These are phyloP conservation scores for Collybia sordida DNA, from an alignment of 768 basidiomycete species.

Conservation along the genomic window DNA sequence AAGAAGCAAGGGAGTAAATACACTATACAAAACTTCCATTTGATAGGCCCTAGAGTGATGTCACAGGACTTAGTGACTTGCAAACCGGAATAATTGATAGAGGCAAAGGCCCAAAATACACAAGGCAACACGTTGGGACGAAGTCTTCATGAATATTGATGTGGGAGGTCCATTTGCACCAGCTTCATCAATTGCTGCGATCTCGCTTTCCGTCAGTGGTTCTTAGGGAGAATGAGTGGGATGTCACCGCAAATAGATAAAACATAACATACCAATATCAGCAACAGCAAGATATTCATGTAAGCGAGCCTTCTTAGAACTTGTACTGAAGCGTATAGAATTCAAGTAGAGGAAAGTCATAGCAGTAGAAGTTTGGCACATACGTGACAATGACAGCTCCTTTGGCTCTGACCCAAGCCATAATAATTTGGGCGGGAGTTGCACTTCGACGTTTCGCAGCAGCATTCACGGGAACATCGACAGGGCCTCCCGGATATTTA, in stretches of 20 bases:
- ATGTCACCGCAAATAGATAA: neutral
- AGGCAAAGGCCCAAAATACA: too few relatives aligned
- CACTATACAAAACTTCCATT: too few relatives aligned
- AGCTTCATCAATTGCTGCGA: conserved; percentile 62
- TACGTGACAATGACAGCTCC: conserved; percentile 69
- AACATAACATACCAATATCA: conserved; percentile 39
- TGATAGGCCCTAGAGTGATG: too few relatives aligned
- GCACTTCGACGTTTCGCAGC: conserved; percentile 54
- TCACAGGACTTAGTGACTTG: too few relatives aligned
- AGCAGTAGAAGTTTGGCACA: conserved; percentile 15
- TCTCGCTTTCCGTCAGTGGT: conserved; percentile 53
- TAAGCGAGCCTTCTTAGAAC: conserved; percentile 57
- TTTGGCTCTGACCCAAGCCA: conserved; percentile 70
- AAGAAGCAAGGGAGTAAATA: too few relatives aligned
- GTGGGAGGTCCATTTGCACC: conserved; percentile 52
- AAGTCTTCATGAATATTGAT: conserved; percentile 7
- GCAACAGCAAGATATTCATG: conserved; percentile 67
- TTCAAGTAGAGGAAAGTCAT: neutral
- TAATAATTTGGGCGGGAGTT: conserved; percentile 64
- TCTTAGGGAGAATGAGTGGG: conserved; percentile 28
- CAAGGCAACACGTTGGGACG: too few relatives aligned
- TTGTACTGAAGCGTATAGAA: conserved; percentile 42
- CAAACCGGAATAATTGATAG: too few relatives aligned
- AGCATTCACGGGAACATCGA: conserved; percentile 53
- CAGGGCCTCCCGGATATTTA: conserved; percentile 57